Conservation (phyloP, 257 asterid species). For the Dorcoceras hygrometricum region DNA sequence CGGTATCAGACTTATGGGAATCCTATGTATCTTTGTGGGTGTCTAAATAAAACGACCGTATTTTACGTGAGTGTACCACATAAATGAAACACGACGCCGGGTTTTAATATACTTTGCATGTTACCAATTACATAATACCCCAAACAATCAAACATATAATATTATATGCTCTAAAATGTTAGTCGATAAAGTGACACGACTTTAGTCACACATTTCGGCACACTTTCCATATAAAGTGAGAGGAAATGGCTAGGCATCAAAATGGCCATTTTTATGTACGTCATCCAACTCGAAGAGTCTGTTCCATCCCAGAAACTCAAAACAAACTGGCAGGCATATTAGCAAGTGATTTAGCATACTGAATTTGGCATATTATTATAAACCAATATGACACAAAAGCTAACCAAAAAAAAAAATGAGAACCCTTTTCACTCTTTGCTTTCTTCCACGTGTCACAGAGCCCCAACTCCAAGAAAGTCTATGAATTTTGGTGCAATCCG, state of each 20-base stretch:
- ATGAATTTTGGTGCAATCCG: slow-evolving; percentile 60
- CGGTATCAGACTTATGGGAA: too few relatives aligned
- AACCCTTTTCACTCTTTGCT: slow-evolving; percentile 22
- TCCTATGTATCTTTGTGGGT: too few relatives aligned
- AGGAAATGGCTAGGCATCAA: too few relatives aligned
- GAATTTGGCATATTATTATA: not conserved
- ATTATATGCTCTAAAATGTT: not conserved
- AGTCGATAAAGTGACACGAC: not conserved
- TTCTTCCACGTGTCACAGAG: slow-evolving; percentile 34
- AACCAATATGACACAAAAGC: not conserved
- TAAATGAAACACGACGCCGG: too few relatives aligned
- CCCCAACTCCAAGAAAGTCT: slow-evolving; percentile 95
- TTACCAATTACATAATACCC: not conserved
- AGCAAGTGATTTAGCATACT: too few relatives aligned
- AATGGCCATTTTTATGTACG: not conserved
- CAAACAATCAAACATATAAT: not conserved
- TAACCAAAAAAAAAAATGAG: slow-evolving; percentile 1
- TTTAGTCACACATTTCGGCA: slow-evolving; percentile 3
- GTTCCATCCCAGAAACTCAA: not conserved
- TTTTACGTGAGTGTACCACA: too few relatives aligned
- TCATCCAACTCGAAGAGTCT: slow-evolving; percentile 2
- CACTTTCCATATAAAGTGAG: slow-evolving; percentile 23
- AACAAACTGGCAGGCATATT: not conserved
- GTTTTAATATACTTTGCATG: too few relatives aligned
- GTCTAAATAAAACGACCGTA: too few relatives aligned